Base-by-base conservation (phyloP, 2,329 filamentous ascomycete genomes). In the Trichoderma asperellum region DNA sequence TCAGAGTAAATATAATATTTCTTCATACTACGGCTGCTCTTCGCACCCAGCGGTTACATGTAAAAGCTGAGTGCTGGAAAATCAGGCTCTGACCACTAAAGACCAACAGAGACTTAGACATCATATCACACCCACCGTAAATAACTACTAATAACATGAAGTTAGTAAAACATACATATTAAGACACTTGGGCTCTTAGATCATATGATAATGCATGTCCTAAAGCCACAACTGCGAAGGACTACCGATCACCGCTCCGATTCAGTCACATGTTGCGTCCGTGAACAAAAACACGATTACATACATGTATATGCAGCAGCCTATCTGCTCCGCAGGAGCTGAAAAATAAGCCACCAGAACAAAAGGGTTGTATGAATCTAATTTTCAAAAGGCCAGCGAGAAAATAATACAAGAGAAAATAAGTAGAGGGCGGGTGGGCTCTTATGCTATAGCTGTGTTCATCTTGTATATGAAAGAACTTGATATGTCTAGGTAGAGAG, bases 201-300 rank as follows among this genome's bases (percentile, higher is more conserved):
- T 2, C 1, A 14, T 34, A 53, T 35, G 62, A 57, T 57, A 34
- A 57, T 34, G 53, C 62, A 57, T 57, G 62, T 66, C 52, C 37
- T 21, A 57, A 65, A 57, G 53, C 53, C 53, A 57, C 62, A 66
- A 57, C 53, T 66, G 62, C 8, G 27, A 10, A 12, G n/a, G 11
- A 47, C 57, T 5, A 18, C 29, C 16, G 27, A 18, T 21, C n/a
- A 12, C 35, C 35, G 27, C 40, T 29, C 29, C n/a, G n/a, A 21
- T 5, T 14, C 32, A 37, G n/a, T n/a, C 47, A 63, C 29, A 43
- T 43, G 37, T 55, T 12, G 18, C 27, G 11, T 7, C 43, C 16
- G 11, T n/a, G 18, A 49, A 11, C 10, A 14, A 4, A n/a, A 5
- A 21, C n/a, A 10, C 47, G 2, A 14, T 29, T 55, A 6, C 14